Evolutionary conservation across 2,329 filamentous ascomycete genomes (phyloP), one percentile per base, ranked within the genome.

Genomic region (Triangularia verruculosa): DNA sequence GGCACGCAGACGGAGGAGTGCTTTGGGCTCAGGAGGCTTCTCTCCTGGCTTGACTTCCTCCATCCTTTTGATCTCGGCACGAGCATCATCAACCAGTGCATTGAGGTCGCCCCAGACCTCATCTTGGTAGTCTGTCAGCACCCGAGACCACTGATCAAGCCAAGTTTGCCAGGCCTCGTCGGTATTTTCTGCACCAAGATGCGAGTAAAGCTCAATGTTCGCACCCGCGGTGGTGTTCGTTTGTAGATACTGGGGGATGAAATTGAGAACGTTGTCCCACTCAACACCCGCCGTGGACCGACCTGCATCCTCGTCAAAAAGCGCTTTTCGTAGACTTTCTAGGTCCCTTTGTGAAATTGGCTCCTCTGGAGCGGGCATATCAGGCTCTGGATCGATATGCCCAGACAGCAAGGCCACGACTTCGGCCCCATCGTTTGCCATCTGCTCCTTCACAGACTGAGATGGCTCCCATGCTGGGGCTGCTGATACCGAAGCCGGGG

Each of bases 81-180:
- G 78, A 3, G 88, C 88, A 65, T 84, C 80, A 57, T 79, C 76
- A 9, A 87, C 81, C 32, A 89, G 75, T 3, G 82, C 79, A 28
- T 80, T 75, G 20, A 90, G 73, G 62, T 85, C 86, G 20, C 88
- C 89, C 89, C 88, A 91, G 24, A 91, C 87, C 61, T 89, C 84
- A 71, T 90, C 86, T 0, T 81, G 81, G 68, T 89, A 89, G 32
- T 78, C 75, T 1, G 78, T 80, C 24, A 88, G 76, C 7, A 87
- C 83, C 51, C 79, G 77, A 32, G 79, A 78, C 85, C 86, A 88
- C 68, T 86, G 80, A 34, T 78, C 74, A 12, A 84, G 73, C 84
- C 84, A 87, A 15, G 75, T 68, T 55, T 76, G 70, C 70, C 74
- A 79, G 22, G 78, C 79, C 63, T 78, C 76, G 4, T 70, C 68